phyloP scores from a whole-genome alignment of 192 early-diverging fungal genomes.

The Umbelopsis vinacea region DNA sequence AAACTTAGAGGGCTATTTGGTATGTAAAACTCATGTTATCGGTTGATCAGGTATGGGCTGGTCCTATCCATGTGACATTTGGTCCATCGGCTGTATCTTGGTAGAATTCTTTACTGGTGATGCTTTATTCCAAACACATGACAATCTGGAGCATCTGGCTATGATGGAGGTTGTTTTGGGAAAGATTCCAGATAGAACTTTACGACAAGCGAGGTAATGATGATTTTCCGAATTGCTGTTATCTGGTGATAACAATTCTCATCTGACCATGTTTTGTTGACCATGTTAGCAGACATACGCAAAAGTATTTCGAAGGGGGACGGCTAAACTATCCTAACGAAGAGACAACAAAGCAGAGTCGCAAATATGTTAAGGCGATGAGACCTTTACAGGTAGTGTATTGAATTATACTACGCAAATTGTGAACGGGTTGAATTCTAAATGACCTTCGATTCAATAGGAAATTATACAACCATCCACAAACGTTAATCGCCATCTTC shows the following conservation, averaged over 20 bases:
- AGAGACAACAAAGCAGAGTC: constrained; percentile 57
- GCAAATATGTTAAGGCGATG: constrained; percentile 64
- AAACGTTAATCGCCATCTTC: constrained; percentile 54
- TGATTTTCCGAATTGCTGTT: too few species aligned
- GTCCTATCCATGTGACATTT: constrained; percentile 98
- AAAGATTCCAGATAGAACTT: constrained; percentile 68
- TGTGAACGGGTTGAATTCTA: too few species aligned
- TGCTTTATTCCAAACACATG: constrained; percentile 97
- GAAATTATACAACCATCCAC: constrained; percentile 53
- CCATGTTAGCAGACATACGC: constrained; percentile 39
- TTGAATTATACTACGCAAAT: neutral
- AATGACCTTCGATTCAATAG: neutral
- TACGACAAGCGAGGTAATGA: constrained; percentile 50
- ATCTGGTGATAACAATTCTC: too few species aligned
- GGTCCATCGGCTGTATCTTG: constrained; percentile 97
- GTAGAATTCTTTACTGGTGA: constrained; percentile 94
- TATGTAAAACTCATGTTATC: neutral
- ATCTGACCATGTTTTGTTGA: constrained; percentile 15
- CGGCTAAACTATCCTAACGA: constrained; percentile 58
- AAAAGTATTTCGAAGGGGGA: constrained; percentile 59
- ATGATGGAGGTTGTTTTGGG: constrained; percentile 96
- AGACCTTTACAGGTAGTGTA: constrained; percentile 55
- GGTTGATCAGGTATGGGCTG: constrained; percentile 68
- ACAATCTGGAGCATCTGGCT: constrained; percentile 94
- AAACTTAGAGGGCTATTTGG: too few species aligned